Evolutionary conservation across 352 stramenopile genomes (phyloP), one percentile per base, ranked within the genome.

Genomic region (Pythium plurisporium): DNA sequence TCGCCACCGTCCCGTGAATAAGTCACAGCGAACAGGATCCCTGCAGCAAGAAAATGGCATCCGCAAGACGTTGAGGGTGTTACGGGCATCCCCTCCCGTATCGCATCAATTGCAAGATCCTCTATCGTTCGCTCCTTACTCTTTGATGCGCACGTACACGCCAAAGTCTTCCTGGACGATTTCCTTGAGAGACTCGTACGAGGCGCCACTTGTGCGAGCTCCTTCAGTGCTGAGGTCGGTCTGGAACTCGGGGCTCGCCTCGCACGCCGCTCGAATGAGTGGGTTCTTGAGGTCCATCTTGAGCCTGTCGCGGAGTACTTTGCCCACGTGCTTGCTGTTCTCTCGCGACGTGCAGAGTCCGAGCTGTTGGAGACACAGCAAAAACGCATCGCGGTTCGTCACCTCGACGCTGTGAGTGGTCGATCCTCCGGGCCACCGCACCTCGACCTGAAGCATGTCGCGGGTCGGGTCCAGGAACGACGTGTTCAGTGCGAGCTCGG

Each of bases 261-360:
- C 30, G 34, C 56, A 73, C 9, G 72, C 70, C 22, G 60, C 57
- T 11, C 65, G 60, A 14, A 86, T 42, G 17, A 89, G 38, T 12
- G 74, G 70, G 49, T 74, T 86, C 23, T 60, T 75, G 0, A 17
- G 14, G 49, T 87, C 69, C 43, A 86, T 69, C 45, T 79, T 85
- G 3, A 89, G 59, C 0, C 79, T 72, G 10, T 76, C 64, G 15
- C 77, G 76, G 14, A 87, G 46, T 38, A 87, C 71, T 48, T 82
- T 86, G 15, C 77, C 79, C 7, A 87, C 61, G 40, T 79, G 82
- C 51, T 86, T 83, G 50, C 66, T 82, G 38, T 69, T 81, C 19
- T 49, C 48, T 20, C 63, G 70, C 1, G 69, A 64, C 5, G 75
- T 82, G n/a, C 66, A 82, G 19, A 87, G 62, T 15, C 79, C 79